Evolutionary conservation across 306 rosid genomes (phyloP), one percentile per base, ranked within the genome.

Genomic region (Lathyrus oleraceus): DNA sequence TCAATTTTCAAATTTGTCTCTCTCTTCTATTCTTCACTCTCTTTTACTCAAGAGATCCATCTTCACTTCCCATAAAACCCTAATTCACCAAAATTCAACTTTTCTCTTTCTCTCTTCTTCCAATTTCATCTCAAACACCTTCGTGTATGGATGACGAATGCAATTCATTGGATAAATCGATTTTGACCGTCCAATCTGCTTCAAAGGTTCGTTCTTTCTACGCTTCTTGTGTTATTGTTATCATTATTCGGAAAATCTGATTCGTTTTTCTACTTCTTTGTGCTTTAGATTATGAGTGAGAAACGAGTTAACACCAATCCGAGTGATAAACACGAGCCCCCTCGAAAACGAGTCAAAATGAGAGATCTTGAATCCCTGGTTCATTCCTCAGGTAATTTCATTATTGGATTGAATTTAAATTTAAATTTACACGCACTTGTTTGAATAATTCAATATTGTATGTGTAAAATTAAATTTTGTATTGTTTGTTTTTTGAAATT

Each of bases 281-380:
- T 70, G 68, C 52, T 72, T 69, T 74, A 85, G 96, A 64, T 54
- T 10, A 30, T 43, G 40, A 82, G 83, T 3, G 86, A 84, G 88
- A 90, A 90, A 83, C 75, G 94, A 14, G 70, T 70, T 35, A 75
- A 74, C 12, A 5, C 49, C 17, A 76, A 71, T 11, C 66, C 81
- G 20, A 87, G 67, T 42, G 74, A 72, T 16, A 84, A 81, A 21
- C 73, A 67, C 15, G 85, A 76, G 0, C 52, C 8, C 10, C 43
- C 79, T 72, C 85, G 80, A 36, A 88, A 88, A 71, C 80, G 90
- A 54, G 78, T 84, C 49, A 94, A 90, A 80, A 85, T 85, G 81
- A 87, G 76, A 59, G 88, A 87, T 88, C 91, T 86, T 77, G 85
- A 79, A 19, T 78, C 94, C 11, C 69, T 88, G 27, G 79, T 84